These are phyloP conservation scores for Dioscorea dumetorum DNA, from an alignment of 106 monocot species.

Conservation along the genomic window DNA sequence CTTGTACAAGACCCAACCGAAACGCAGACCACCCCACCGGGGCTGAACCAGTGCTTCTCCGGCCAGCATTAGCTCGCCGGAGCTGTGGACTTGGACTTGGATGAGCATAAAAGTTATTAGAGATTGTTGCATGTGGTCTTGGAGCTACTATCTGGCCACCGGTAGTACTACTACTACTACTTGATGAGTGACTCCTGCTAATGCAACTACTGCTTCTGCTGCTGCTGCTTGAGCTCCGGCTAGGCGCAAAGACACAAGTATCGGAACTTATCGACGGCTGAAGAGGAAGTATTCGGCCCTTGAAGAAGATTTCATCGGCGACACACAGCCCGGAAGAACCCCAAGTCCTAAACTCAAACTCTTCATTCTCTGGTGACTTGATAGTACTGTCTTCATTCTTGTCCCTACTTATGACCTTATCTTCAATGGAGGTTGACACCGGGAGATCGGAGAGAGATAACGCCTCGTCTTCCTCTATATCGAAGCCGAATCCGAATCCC, in stretches of 20 bases:
- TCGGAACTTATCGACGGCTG: conserved; percentile 21
- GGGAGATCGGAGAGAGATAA: conserved; percentile 14
- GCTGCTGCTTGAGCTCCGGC: conserved; percentile 13
- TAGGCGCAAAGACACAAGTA: not conserved
- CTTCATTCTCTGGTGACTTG: conserved; percentile 5
- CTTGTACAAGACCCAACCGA: conserved; percentile 39
- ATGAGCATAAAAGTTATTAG: conserved; percentile 39
- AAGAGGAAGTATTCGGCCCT: conserved; percentile 47
- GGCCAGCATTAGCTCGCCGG: not conserved
- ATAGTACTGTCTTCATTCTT: not conserved
- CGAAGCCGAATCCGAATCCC: too few species aligned
- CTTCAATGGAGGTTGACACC: not conserved
- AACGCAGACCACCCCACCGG: conserved; percentile 24
- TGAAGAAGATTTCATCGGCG: conserved; percentile 69
- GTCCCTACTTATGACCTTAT: not conserved
- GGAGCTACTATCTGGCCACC: not conserved
- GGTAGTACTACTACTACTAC: not conserved
- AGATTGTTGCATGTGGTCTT: not conserved
- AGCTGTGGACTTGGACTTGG: conserved; percentile 62
- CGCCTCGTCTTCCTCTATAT: conserved; percentile 3
- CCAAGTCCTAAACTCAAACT: conserved; percentile 46
- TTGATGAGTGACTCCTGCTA: conserved; percentile 45
- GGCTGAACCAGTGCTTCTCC: conserved; percentile 24
- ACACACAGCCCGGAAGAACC: conserved; percentile 17
- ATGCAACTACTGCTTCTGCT: conserved; percentile 29